Base-by-base conservation (phyloP, 2,329 filamentous ascomycete species). In the Ceratocystis alfenasii region DNA sequence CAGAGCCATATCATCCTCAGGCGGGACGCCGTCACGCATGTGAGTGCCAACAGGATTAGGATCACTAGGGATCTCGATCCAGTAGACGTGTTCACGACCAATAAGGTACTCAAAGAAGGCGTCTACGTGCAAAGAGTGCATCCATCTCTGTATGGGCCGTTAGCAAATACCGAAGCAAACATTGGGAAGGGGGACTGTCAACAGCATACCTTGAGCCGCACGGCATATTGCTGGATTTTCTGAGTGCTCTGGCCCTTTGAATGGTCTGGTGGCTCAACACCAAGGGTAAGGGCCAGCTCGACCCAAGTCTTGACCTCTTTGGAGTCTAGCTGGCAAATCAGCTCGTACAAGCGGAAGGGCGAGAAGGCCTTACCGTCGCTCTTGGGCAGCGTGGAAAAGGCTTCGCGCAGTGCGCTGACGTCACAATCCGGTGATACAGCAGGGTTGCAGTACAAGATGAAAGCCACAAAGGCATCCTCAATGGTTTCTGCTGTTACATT, bases 61-160 rank as follows among this genome's bases (percentile, higher is more conserved):
- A 15, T 82, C 80, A 5, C 80, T 77, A 0, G 91, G 91, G 28
- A 95, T 81, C 45, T 90, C 83, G 17, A 83, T 86, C 78, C 87
- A 95, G 74, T 96, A 96, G 30, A 83, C 78, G 69, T 90, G 90
- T 62, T 85, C 33, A 30, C 63, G 63, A n/a, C 60, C 67, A 69
- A 93, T 80, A 22, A 95, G 83, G 73, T 90, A 96, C 73, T 95
- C 90, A 72, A 96, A 96, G 74, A 96, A 96, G 10, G 90, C 89
- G 78, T 95, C 90, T 64, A 96, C 85, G 74, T 96, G 92, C 88
- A 95, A 93, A 4, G 91, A 92, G 73, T 90, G 90, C 89, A 96
- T 94, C 92, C 92, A 96, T 72, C 93, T 87, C 89, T 89, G 71
- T 48, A 25, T 17, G 17, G 25, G 22, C 22, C 33, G 17, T 46